Evolutionary conservation across 2,329 filamentous ascomycete species (phyloP).

Genomic region (Onygenales sp.): DNA sequence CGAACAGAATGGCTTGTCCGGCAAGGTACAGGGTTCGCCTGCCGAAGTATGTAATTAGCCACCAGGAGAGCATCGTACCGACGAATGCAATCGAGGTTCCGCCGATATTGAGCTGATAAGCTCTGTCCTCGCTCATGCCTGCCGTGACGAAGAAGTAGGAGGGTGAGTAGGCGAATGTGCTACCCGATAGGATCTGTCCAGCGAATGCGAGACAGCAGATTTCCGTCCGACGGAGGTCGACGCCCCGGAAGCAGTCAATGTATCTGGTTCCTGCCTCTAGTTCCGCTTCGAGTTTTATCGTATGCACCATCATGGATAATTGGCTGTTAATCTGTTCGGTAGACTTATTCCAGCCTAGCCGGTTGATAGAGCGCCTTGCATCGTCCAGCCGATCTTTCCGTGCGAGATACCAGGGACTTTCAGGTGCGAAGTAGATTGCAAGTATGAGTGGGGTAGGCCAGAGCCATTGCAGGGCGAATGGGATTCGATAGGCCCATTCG

Average conservation of each 20-base stretch:
- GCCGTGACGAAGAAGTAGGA: constrained; percentile 30
- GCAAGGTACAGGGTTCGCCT: constrained; percentile 31
- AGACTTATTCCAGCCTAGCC: neutral
- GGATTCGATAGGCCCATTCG: constrained; percentile 44
- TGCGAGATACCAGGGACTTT: constrained; percentile 44
- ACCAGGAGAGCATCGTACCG: constrained; percentile 44
- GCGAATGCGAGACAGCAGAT: constrained; percentile 29
- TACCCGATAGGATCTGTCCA: constrained; percentile 23
- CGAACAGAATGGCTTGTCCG: constrained; percentile 18
- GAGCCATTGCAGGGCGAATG: constrained; percentile 44
- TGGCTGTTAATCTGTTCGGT: neutral
- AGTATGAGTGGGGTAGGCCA: constrained; percentile 42
- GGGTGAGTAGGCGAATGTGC: constrained; percentile 21
- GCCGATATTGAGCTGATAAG: constrained; percentile 40
- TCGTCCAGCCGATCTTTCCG: constrained; percentile 36
- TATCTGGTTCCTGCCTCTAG: constrained; percentile 15
- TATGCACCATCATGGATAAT: constrained; percentile 46
- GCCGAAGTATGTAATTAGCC: constrained; percentile 28
- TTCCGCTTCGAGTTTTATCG: constrained; percentile 32
- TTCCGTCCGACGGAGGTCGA: constrained; percentile 31
- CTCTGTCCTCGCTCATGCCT: constrained; percentile 32
- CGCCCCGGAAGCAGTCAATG: constrained; percentile 21
- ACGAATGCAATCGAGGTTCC: constrained; percentile 53
- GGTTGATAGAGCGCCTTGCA: constrained; percentile 31
- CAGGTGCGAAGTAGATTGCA: constrained; percentile 38